Evolutionary conservation across 805 yeast genomes (phyloP).

Genomic region (Diddensiella transvaalensis): DNA sequence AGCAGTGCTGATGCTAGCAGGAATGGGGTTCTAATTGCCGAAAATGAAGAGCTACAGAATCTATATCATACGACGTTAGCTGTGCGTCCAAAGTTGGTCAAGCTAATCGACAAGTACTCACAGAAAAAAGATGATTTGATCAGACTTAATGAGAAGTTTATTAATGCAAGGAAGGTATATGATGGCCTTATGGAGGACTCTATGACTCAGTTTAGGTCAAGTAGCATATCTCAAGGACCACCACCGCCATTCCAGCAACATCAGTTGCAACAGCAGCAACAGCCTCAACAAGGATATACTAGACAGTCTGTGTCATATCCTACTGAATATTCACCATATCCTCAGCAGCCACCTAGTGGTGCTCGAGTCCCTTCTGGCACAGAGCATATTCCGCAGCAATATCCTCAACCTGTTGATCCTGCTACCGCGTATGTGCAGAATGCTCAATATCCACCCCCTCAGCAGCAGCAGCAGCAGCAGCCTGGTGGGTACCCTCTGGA

Average conservation of each 20-base stretch:
- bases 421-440: background rate
- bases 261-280: background rate
- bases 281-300: background rate
- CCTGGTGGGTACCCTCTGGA: background rate
- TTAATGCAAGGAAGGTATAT: constrained; percentile 64
- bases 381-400: constrained; percentile 3
- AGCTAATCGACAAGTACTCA: constrained; percentile 72
- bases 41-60: constrained; percentile 64
- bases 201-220: constrained; percentile 23
- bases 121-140: constrained; percentile 73
- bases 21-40: constrained; percentile 38
- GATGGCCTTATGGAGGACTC: constrained; percentile 63
- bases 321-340: background rate
- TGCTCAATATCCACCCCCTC: constrained; percentile 5
- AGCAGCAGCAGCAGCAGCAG: constrained; percentile 6
- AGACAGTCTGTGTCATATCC: constrained; percentile 8
- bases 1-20: constrained; percentile 35
- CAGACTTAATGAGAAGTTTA: constrained; percentile 65
- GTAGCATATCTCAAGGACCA: background rate
- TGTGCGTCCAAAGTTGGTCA: constrained; percentile 69
- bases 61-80: constrained; percentile 71
- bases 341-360: constrained; percentile 12
- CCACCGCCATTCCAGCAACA: background rate
- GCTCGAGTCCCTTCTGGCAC: no score
- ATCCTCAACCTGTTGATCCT: constrained; percentile 1